These are phyloP conservation scores for Zopfochytrium polystomum DNA, from an alignment of 371 early-diverging fungal genomes.

Conservation along the genomic window DNA sequence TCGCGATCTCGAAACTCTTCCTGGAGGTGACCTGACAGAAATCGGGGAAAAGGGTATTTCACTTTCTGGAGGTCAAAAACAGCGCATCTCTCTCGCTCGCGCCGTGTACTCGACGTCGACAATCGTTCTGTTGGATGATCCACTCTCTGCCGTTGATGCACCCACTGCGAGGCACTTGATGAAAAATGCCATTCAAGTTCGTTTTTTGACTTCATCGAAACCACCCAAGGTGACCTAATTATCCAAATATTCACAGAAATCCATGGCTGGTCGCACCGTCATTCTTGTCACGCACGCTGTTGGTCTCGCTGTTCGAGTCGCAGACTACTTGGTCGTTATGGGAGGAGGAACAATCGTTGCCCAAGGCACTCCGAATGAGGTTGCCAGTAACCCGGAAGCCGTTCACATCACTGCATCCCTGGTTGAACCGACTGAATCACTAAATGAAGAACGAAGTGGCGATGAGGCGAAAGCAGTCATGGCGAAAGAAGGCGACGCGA, in stretches of 20 bases:
- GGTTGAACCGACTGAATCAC: background rate
- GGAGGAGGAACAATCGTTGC: slow-evolving; percentile 26
- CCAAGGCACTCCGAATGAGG: slow-evolving; percentile 22
- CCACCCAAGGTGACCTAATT: background rate
- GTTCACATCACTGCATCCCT: slow-evolving; percentile 9
- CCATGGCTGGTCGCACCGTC: slow-evolving; percentile 73
- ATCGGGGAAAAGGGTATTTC: slow-evolving; percentile 59
- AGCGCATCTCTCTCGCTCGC: slow-evolving; percentile 51
- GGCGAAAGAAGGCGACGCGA: slow-evolving; percentile 1
- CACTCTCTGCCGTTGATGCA: slow-evolving; percentile 73
- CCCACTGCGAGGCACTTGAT: slow-evolving; percentile 83
- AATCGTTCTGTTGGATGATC: slow-evolving; percentile 42
- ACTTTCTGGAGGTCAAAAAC: slow-evolving; percentile 76
- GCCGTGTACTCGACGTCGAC: slow-evolving; percentile 38
- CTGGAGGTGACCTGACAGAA: slow-evolving; percentile 73
- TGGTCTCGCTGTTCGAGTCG: slow-evolving; percentile 35
- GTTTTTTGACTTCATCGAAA: slow-evolving; percentile 25
- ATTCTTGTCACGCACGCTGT: slow-evolving; percentile 86
- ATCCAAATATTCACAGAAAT: slow-evolving; percentile 2
- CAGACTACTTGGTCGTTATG: slow-evolving; percentile 36
- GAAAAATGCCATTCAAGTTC: slow-evolving; percentile 48
- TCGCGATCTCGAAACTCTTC: slow-evolving; percentile 76
- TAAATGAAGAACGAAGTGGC: background rate
- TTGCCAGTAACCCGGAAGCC: slow-evolving; percentile 16
- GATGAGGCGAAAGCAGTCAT: background rate